Evolutionary conservation across 1,284 basidiomycete genomes (phyloP).

Genomic region (Malassezia nana): DNA sequence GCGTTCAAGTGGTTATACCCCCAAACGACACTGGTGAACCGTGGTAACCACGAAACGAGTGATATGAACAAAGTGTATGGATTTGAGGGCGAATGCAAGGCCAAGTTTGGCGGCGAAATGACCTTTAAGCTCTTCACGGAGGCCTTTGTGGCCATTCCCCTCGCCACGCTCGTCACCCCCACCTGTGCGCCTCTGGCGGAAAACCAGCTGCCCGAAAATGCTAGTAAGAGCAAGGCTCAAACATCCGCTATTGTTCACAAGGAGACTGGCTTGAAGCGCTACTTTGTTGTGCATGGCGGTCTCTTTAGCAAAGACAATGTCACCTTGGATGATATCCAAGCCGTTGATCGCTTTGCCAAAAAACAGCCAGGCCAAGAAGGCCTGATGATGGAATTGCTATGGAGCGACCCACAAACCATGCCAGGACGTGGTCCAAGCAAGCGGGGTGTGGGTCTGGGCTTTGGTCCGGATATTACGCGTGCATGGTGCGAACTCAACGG

Average conservation of each 20-base stretch:
- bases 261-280: slow-evolving; percentile 65
- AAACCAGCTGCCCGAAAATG: slow-evolving; percentile 26
- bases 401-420: slow-evolving; percentile 78
- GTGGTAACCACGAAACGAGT: slow-evolving; percentile 94
- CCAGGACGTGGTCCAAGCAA: slow-evolving; percentile 93
- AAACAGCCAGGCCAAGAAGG: slow-evolving; percentile 89
- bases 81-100: slow-evolving; percentile 88
- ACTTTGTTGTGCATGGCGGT: slow-evolving; percentile 83
- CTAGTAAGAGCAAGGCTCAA: slow-evolving; percentile 29
- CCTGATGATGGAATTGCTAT: slow-evolving; percentile 65
- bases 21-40: slow-evolving; percentile 50
- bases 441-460: slow-evolving; percentile 87
- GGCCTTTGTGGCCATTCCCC: slow-evolving; percentile 53
- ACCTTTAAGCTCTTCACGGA: slow-evolving; percentile 46
- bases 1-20: slow-evolving; percentile 72
- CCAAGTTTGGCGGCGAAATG: slow-evolving; percentile 41
- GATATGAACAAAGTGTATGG: slow-evolving; percentile 61
- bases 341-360: slow-evolving; percentile 68
- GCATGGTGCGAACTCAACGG: slow-evolving; percentile 80
- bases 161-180: slow-evolving; percentile 73
- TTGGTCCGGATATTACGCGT: slow-evolving; percentile 60
- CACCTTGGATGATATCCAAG: slow-evolving; percentile 79
- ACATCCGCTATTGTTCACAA: slow-evolving; percentile 62
- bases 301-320: slow-evolving; percentile 90
- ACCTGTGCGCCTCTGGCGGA: slow-evolving; percentile 55